These are phyloP conservation scores for Leucogyrophana mollusca DNA, from an alignment of 768 basidiomycete genomes.

Conservation along the genomic window DNA sequence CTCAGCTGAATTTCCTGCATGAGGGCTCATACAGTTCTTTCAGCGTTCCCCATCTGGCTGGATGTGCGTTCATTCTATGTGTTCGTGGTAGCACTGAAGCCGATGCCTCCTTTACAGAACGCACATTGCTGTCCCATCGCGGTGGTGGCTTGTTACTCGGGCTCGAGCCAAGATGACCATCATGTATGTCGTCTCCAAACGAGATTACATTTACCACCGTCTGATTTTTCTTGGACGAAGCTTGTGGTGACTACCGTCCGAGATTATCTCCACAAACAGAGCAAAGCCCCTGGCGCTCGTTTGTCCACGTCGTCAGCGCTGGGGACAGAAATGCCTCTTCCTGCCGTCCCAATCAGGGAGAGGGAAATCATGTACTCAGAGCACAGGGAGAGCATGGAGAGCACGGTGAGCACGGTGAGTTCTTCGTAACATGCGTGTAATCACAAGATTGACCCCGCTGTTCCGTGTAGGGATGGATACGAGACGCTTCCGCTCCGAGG, in stretches of 20 bases:
- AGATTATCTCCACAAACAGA: conserved; percentile 68
- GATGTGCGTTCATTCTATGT: conserved; percentile 45
- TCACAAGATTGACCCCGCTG: neutral
- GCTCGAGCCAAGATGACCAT: conserved; percentile 80
- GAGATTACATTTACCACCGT: conserved; percentile 1
- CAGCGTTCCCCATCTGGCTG: conserved; percentile 85
- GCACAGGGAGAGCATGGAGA: conserved; percentile 23
- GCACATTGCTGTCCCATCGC: conserved; percentile 84
- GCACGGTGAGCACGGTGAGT: conserved; percentile 21
- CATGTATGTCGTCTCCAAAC: conserved; percentile 43
- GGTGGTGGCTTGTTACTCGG: conserved; percentile 76
- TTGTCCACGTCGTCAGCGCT: conserved; percentile 24
- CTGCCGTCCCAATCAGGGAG: conserved; percentile 25
- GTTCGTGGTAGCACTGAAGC: conserved; percentile 4
- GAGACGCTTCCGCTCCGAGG: conserved; percentile 1
- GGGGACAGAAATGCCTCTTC: conserved; percentile 27
- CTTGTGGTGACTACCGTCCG: conserved; percentile 63
- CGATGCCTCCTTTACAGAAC: conserved; percentile 44
- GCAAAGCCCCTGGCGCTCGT: conserved; percentile 17
- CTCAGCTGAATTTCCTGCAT: neutral
- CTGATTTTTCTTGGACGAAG: conserved; percentile 31
- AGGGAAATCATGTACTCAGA: neutral
- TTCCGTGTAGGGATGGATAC: neutral
- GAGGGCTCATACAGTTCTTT: conserved; percentile 7
- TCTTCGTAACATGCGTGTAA: neutral